Conservation (phyloP, 2,329 filamentous ascomycete genomes). For the Penicillium concentricum region DNA sequence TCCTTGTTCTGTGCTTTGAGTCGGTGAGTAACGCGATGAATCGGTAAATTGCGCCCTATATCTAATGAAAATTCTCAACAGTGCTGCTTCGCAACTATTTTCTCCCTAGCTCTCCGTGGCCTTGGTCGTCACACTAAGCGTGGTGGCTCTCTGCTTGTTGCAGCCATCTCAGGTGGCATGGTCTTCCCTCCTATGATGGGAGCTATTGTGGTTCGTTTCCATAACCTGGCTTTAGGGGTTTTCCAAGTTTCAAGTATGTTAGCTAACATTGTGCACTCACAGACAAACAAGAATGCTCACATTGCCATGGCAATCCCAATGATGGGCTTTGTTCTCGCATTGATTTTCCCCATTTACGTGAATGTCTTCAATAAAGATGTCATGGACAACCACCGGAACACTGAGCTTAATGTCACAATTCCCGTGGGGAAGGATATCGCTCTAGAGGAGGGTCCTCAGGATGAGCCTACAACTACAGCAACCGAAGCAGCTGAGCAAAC, state of each 20-base stretch:
- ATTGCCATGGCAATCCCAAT: constrained; percentile 27
- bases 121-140: constrained; percentile 71
- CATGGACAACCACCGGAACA: constrained; percentile 26
- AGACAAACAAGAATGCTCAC: constrained; percentile 23
- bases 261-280: background rate
- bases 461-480: constrained; percentile 8
- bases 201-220: constrained; percentile 52
- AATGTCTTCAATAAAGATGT: constrained; percentile 26
- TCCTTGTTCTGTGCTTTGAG: constrained; percentile 33
- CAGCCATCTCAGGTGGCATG: constrained; percentile 66
- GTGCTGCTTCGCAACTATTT: constrained; percentile 70
- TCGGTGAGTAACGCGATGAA: constrained; percentile 7
- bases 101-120: constrained; percentile 59
- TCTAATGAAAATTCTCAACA: background rate
- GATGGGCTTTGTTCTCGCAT: constrained; percentile 26
- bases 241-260: background rate
- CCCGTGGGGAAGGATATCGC: constrained; percentile 15
- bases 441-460: constrained; percentile 11
- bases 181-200: constrained; percentile 68
- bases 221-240: background rate
- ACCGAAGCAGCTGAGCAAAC: background rate
- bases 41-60: background rate
- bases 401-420: constrained; percentile 17
- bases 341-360: constrained; percentile 28
- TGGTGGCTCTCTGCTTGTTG: constrained; percentile 67